phyloP scores from a whole-genome alignment of 306 rosid species.

The Trifolium repens region DNA sequence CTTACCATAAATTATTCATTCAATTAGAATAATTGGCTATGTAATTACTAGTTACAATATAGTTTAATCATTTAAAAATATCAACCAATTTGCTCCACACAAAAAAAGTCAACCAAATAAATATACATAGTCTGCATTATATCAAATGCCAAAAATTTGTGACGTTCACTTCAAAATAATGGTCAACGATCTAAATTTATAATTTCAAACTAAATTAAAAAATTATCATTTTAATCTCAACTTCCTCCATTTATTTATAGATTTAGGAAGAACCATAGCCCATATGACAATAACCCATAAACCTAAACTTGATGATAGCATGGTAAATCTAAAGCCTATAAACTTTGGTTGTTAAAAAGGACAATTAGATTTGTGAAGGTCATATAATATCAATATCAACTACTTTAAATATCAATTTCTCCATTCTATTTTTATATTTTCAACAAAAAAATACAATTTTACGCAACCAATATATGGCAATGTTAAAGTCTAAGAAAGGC shows the following conservation, averaged over 20 bases:
- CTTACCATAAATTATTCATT: not conserved
- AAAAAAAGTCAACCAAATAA: constrained; percentile 1
- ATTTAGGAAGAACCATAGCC: constrained; percentile 20
- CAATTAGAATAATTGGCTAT: not conserved
- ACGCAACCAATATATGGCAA: constrained; percentile 36
- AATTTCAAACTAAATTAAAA: constrained; percentile 16
- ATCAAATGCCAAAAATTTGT: constrained; percentile 13
- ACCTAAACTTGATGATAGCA: constrained; percentile 41
- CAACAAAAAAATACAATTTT: not conserved
- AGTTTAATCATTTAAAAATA: not conserved
- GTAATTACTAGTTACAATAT: not conserved
- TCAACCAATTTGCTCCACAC: not conserved
- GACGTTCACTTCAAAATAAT: constrained; percentile 35
- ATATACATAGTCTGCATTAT: constrained; percentile 33
- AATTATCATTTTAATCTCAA: constrained; percentile 41
- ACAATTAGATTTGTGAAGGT: constrained; percentile 17
- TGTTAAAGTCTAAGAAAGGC: constrained; percentile 1
- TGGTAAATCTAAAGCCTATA: constrained; percentile 32
- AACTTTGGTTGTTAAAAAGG: constrained; percentile 26
- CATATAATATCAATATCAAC: constrained; percentile 26
- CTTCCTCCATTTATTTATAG: constrained; percentile 21
- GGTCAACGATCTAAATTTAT: constrained; percentile 30
- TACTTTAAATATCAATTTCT: constrained; percentile 30
- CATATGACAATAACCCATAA: constrained; percentile 35
- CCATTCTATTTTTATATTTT: constrained; percentile 19